Conservation (phyloP, 768 basidiomycete species). For the Phaeotremella fagi region DNA sequence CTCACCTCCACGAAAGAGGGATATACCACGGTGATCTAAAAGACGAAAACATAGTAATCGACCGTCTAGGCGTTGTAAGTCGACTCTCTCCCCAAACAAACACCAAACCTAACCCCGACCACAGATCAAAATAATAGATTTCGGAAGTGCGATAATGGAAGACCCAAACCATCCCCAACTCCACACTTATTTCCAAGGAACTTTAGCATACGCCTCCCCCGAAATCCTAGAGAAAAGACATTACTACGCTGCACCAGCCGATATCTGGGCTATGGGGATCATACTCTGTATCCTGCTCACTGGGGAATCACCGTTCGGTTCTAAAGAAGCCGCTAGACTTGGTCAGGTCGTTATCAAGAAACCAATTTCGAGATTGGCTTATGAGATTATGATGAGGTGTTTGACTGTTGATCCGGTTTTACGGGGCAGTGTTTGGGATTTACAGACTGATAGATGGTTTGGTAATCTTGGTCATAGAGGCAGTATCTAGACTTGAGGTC, state of each 20-base stretch:
- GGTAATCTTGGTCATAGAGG: constrained; percentile 16
- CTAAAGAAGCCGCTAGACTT: constrained; percentile 19
- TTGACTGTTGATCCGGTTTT: constrained; percentile 31
- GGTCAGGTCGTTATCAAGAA: constrained; percentile 31
- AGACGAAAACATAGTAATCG: constrained; percentile 53
- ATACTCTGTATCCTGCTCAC: constrained; percentile 51
- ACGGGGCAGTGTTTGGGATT: constrained; percentile 34
- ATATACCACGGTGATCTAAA: constrained; percentile 52
- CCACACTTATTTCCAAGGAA: constrained; percentile 62
- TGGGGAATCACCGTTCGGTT: constrained; percentile 49
- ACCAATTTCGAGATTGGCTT: constrained; percentile 23
- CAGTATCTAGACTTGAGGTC: constrained; percentile 7
- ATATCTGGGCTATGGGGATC: constrained; percentile 52
- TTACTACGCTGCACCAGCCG: constrained; percentile 50
- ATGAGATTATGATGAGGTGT: constrained; percentile 40
- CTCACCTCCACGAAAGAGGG: constrained; percentile 58
- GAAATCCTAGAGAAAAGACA: constrained; percentile 49
- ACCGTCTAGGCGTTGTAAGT: constrained; percentile 13
- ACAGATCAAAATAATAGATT: constrained; percentile 92
- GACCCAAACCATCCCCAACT: constrained; percentile 59
- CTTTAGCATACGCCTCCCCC: constrained; percentile 41
- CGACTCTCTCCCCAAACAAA: not conserved
- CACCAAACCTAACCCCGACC: constrained; percentile 3
- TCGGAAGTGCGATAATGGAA: constrained; percentile 78
- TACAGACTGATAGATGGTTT: constrained; percentile 37